A percentile compares a stretch with the other conserved stretches of the same genome.
Conservation (phyloP, 257 asterid species). For the Anisodus tanguticus region DNA sequence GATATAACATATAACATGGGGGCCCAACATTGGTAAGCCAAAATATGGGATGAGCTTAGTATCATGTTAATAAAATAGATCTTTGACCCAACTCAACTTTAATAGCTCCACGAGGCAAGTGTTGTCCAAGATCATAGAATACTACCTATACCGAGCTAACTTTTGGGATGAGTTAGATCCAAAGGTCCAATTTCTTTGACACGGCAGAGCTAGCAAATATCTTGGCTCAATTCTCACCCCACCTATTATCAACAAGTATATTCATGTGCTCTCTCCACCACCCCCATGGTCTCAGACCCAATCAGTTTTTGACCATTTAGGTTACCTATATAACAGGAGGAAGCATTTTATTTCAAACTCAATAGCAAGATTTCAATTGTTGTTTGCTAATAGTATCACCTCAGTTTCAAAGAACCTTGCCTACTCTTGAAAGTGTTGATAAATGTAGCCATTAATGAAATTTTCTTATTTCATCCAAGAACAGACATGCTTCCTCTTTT, state of each 20-base stretch:
- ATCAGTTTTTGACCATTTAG: not conserved
- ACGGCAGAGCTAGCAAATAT: not conserved
- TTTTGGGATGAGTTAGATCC: constrained; percentile 16
- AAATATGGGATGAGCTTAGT: not conserved
- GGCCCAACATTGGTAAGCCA: not conserved
- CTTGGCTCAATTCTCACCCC: not conserved
- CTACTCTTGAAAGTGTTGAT: not conserved
- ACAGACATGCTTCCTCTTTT: not conserved
- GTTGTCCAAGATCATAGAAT: not conserved
- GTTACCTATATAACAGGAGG: not conserved
- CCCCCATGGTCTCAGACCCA: not conserved
- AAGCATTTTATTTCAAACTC: not conserved
- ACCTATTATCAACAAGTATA: not conserved
- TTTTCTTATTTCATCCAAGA: not conserved
- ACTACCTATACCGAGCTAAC: not conserved
- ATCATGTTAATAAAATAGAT: not conserved
- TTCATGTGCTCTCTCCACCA: not conserved
- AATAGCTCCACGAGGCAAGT: not conserved
- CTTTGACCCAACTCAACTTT: constrained; percentile 10
- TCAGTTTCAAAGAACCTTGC: not conserved
- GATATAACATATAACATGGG: not conserved
- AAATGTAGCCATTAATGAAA: not conserved
- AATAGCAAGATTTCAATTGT: not conserved
- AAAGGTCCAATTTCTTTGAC: constrained; percentile 6
- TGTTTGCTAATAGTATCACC: constrained; percentile 1